Base-by-base conservation (phyloP, 1,284 basidiomycete genomes). In the Cronartium quercuum region DNA sequence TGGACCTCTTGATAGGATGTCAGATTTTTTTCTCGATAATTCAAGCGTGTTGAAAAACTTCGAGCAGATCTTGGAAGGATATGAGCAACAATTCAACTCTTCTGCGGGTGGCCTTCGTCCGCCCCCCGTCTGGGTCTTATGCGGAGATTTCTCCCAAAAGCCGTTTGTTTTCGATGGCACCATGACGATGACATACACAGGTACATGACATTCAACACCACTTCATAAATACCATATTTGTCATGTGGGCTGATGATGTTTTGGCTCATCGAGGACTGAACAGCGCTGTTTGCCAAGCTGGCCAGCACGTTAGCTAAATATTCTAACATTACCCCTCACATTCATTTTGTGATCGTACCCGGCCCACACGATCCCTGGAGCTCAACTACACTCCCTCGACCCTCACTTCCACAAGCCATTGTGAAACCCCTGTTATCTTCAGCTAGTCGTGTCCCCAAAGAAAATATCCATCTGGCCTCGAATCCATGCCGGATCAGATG, bases 401-500 rank as follows among this genome's bases (percentile, higher is more conserved):
- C 38, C 18, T 47, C 63, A 37, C 58, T 66, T 13, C 66, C 68
- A 3, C 9, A 35, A 24, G 29, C 29, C 10, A 71, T 71, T 24
- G 47, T 71, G n/a, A 65, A 71, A 58, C 69, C 69, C 37, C 40
- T 71, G 21, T 41, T 71, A 7, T 41, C 47, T 38, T 57, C 69
- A 55, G 42, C 60, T 34, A 65, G 34, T 40, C 69, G 63, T n/a
- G 65, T 71, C 40, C 69, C 69, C 2, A 21, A 61, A 76, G 77
- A 57, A 35, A 90, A 90, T 78, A 85, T 88, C 0, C 87, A 90
- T 78, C 90, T 98, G 79, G 89, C 88, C 0, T 91, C 89, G 63
- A 98, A 98, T 81, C 96, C 96, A 0, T 96, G 93, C 82, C 88
- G 96, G 6, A 87, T 98, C 79, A 91, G 91, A 78, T 98, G 97